Conservation (phyloP, 2,329 filamentous ascomycete species). For the Clarireedia sp. region DNA sequence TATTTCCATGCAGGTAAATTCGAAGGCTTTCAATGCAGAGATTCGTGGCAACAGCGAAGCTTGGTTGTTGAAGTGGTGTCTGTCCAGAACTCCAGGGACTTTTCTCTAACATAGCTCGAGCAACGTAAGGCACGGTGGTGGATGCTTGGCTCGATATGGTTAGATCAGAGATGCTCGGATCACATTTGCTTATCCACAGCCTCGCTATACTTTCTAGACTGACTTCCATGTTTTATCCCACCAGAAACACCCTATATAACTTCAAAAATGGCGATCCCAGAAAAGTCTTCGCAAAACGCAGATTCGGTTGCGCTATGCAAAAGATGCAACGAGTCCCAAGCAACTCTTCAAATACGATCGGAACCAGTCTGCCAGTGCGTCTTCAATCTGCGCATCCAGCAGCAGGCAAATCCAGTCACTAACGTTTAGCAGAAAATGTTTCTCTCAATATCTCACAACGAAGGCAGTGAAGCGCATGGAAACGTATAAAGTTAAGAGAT, state of each 20-base stretch:
- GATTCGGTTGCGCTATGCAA: constrained; percentile 18
- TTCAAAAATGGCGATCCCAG: constrained; percentile 9
- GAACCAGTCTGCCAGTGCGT: constrained; percentile 29
- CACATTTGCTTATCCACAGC: not conserved
- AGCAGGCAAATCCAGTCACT: constrained; percentile 12
- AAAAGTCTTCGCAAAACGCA: not conserved
- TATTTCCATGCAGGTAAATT: not conserved
- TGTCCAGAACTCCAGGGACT: not conserved
- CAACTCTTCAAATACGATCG: constrained; percentile 27
- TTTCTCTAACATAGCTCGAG: constrained; percentile 2
- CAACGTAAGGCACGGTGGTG: constrained; percentile 7
- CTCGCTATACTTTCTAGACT: not conserved
- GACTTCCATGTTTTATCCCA: not conserved
- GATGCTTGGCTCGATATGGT: not conserved
- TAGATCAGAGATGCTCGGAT: not conserved
- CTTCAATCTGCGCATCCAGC: not conserved
- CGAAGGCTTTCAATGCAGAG: not conserved
- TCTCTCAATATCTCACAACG: constrained; percentile 64
- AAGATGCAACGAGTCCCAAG: constrained; percentile 23
- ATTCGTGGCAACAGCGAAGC: not conserved
- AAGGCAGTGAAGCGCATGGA: constrained; percentile 77
- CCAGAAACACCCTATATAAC: constrained; percentile 2
- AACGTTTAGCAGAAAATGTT: constrained; percentile 54
- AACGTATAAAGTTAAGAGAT: constrained; percentile 45
- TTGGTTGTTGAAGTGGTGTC: not conserved